Conservation (phyloP, 2,329 filamentous ascomycete species). For the Bimuria novae-zelandiae region DNA sequence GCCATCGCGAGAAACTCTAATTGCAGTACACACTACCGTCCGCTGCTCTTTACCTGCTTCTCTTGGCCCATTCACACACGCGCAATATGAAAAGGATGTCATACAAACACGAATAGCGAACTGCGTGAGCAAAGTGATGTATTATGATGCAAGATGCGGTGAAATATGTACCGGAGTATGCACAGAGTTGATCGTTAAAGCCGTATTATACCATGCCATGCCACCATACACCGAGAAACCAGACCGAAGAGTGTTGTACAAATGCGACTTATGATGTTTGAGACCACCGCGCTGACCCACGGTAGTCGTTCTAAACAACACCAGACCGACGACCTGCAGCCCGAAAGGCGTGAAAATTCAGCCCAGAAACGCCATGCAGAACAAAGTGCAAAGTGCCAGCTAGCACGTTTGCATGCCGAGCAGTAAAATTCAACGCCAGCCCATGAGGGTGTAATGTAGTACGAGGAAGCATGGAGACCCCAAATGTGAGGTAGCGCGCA, state of each 20-base stretch:
- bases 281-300: too few species aligned
- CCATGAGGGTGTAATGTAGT: slow-evolving; percentile 21
- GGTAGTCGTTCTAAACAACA: slow-evolving; percentile 21
- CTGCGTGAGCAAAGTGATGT: background rate
- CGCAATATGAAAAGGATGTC: background rate
- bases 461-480: slow-evolving; percentile 26
- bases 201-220: too few species aligned
- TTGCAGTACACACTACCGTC: slow-evolving; percentile 3
- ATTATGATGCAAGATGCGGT: slow-evolving; percentile 7
- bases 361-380: slow-evolving; percentile 28
- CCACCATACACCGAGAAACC: too few species aligned
- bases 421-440: slow-evolving; percentile 18
- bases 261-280: slow-evolving; percentile 8
- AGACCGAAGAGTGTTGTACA: too few species aligned
- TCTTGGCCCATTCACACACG: background rate
- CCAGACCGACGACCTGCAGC: too few species aligned
- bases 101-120: background rate
- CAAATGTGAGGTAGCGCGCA: slow-evolving; percentile 23
- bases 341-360: slow-evolving; percentile 23
- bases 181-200: slow-evolving; percentile 3
- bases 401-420: slow-evolving; percentile 11
- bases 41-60: too few species aligned
- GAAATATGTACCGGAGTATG: slow-evolving; percentile 1
- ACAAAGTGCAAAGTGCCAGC: slow-evolving; percentile 18
- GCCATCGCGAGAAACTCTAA: background rate